phyloP scores from a whole-genome alignment of 164 flowering plant species.

The Dillenia suffruticosa region DNA sequence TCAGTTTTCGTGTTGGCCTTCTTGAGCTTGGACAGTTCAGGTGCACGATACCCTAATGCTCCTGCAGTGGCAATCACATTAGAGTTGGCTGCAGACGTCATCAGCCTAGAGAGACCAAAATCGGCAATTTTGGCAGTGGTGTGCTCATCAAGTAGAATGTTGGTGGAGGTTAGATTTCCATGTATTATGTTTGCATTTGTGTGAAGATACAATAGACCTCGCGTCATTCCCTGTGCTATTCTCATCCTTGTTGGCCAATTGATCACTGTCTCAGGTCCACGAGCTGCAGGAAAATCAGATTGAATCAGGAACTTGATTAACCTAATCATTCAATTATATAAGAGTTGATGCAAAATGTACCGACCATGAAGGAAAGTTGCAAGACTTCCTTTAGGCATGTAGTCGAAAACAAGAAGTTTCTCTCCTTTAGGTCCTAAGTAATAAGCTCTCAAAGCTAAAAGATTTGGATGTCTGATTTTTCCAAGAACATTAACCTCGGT shows the following conservation, averaged over 20 bases:
- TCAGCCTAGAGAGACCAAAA: slow-evolving; percentile 73
- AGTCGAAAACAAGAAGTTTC: slow-evolving; percentile 95
- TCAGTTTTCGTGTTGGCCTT: slow-evolving; percentile 75
- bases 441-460: slow-evolving; percentile 80
- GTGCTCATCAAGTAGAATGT: slow-evolving; percentile 72
- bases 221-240: slow-evolving; percentile 58
- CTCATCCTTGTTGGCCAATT: slow-evolving; percentile 86
- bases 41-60: slow-evolving; percentile 84
- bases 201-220: slow-evolving; percentile 74
- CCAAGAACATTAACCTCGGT: slow-evolving; percentile 68
- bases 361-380: slow-evolving; percentile 94
- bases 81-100: slow-evolving; percentile 66
- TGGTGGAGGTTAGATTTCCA: slow-evolving; percentile 84
- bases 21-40: slow-evolving; percentile 81
- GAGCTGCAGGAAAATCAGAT: slow-evolving; percentile 41
- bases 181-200: slow-evolving; percentile 61
- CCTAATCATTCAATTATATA: too few species aligned
- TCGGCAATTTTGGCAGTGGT: slow-evolving; percentile 70
- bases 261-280: slow-evolving; percentile 70
- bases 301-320: neutral
- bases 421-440: slow-evolving; percentile 97
- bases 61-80: slow-evolving; percentile 83
- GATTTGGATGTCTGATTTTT: slow-evolving; percentile 74
- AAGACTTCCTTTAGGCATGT: slow-evolving; percentile 86
- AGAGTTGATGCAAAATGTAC: slow-evolving; percentile 7